A percentile compares a stretch with the other conserved stretches of the same genome.
Conservation (phyloP, 805 yeast genomes). For the Brettanomyces bruxellensis region DNA sequence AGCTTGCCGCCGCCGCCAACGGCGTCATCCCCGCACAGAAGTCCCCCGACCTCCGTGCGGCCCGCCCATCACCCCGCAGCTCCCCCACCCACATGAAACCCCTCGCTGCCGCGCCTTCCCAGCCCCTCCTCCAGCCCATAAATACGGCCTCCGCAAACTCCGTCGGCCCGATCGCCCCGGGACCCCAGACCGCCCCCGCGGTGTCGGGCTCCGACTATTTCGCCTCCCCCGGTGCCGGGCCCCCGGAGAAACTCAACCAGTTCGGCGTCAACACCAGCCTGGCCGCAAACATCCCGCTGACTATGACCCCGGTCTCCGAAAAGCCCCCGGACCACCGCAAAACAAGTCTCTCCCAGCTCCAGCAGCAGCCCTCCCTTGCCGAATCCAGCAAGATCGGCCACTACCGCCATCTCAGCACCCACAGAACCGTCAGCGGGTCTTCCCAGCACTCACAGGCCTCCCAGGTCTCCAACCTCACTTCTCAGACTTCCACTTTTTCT, state of each 20-base stretch:
- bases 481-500: no score
- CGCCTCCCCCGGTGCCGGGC: constrained; percentile 17
- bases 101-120: constrained; percentile 28
- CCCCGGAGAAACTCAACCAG: constrained; percentile 23
- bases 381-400: no score
- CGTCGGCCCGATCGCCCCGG: constrained; percentile 6
- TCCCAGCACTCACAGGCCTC: no score
- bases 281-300: constrained; percentile 53
- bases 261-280: constrained; percentile 48
- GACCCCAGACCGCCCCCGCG: constrained; percentile 23
- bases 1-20: background rate
- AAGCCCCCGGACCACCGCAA: constrained; percentile 15
- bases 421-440: no score
- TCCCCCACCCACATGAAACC: constrained; percentile 38
- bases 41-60: background rate
- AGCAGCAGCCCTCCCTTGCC: no score
- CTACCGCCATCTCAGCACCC: no score
- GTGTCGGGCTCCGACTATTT: constrained; percentile 11
- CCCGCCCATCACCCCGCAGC: background rate
- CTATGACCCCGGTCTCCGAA: constrained; percentile 80
- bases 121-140: constrained; percentile 47
- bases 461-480: no score
- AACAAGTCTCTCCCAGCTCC: no score
- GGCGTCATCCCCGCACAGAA: background rate
- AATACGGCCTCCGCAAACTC: constrained; percentile 29